Evolutionary conservation across 2,329 filamentous ascomycete species (phyloP).

Genomic region (Alternaria infectoria): DNA sequence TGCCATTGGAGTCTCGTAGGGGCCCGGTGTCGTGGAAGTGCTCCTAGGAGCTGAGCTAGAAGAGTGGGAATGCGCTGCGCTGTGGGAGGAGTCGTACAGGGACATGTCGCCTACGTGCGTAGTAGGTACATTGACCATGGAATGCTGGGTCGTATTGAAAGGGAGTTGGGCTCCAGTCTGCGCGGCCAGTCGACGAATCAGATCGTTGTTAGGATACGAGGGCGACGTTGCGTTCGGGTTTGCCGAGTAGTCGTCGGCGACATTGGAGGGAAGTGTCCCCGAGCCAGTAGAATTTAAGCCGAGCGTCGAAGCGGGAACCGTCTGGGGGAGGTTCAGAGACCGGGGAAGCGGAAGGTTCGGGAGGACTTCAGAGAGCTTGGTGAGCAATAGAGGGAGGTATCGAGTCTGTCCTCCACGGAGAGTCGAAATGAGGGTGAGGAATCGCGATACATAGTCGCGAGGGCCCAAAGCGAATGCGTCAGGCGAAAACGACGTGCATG

Average conservation of each 20-base stretch:
- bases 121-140: conserved; percentile 37
- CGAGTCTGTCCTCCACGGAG: conserved; percentile 78
- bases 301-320: conserved; percentile 34
- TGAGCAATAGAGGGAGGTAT: conserved; percentile 77
- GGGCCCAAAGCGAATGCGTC: conserved; percentile 63
- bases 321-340: conserved; percentile 41
- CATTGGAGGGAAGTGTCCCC: conserved; percentile 39
- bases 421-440: conserved; percentile 70
- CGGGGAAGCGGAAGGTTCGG: conserved; percentile 55
- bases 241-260: conserved; percentile 36
- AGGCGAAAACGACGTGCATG: conserved; percentile 63
- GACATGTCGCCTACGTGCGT: conserved; percentile 45
- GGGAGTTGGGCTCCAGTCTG: conserved; percentile 46
- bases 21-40: conserved; percentile 43
- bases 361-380: conserved; percentile 75
- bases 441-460: conserved; percentile 72
- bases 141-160: conserved; percentile 40
- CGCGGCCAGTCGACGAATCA: conserved; percentile 45
- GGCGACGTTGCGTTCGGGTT: conserved; percentile 35
- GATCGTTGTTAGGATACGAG: conserved; percentile 40
- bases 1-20: conserved; percentile 38
- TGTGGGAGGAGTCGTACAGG: conserved; percentile 43
- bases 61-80: conserved; percentile 41
- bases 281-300: conserved; percentile 31
- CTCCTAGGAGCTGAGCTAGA: conserved; percentile 40